Conservation (phyloP, 768 basidiomycete genomes). For the Russula sp. region DNA sequence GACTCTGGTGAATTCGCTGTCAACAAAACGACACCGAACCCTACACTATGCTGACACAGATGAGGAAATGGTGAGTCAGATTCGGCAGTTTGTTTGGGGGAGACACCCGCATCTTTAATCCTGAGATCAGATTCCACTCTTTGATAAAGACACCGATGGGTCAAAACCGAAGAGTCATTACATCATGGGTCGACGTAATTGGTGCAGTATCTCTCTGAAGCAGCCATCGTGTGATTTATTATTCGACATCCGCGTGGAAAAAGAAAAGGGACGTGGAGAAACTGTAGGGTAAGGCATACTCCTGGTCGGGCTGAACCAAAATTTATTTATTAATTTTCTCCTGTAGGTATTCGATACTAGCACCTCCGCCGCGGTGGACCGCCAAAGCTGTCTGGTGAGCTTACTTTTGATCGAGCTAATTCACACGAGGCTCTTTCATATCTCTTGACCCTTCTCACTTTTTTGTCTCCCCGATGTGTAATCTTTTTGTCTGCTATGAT, state of each 20-base stretch:
- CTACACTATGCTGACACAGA: slow-evolving; percentile 71
- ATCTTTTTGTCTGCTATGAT: neutral
- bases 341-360: slow-evolving; percentile 33
- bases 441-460: neutral
- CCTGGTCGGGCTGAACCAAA: neutral
- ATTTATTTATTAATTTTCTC: neutral
- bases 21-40: slow-evolving; percentile 63
- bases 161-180: slow-evolving; percentile 66
- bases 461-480: neutral
- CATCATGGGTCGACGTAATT: slow-evolving; percentile 89
- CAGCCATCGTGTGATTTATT: slow-evolving; percentile 56
- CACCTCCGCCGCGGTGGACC: slow-evolving; percentile 37
- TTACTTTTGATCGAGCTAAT: neutral
- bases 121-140: slow-evolving; percentile 62
- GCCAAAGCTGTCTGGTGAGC: slow-evolving; percentile 7
- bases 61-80: slow-evolving; percentile 66
- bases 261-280: slow-evolving; percentile 72
- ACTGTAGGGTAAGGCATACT: slow-evolving; percentile 64
- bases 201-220: slow-evolving; percentile 70
- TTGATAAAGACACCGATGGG: slow-evolving; percentile 74
- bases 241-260: slow-evolving; percentile 87
- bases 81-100: neutral
- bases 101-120: slow-evolving; percentile 1
- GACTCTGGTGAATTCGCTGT: slow-evolving; percentile 71
- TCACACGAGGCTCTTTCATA: neutral